Conservation (phyloP, 208 protist genomes). For the Herpetomonas muscarum region DNA sequence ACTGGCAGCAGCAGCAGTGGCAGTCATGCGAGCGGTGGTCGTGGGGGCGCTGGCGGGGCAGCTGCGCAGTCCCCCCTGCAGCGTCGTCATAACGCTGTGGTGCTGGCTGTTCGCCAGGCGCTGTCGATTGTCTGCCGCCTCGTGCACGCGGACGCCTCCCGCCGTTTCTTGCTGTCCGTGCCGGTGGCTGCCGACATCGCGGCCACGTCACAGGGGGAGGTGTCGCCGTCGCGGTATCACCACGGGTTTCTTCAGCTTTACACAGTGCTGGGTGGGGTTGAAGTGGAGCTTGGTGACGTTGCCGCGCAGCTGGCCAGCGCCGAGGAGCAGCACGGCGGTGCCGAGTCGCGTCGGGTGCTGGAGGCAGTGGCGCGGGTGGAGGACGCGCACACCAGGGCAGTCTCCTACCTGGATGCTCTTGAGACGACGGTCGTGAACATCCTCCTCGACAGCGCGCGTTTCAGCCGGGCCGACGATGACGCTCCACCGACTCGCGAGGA, state of each 20-base stretch:
- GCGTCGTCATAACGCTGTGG: constrained; percentile 15
- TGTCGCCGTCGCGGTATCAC: not conserved
- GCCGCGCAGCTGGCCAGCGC: not conserved
- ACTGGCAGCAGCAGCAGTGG: not conserved
- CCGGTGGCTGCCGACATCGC: not conserved
- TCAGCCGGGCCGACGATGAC: not conserved
- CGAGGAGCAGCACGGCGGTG: not conserved
- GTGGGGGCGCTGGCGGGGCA: too few species aligned
- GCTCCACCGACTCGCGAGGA: constrained; percentile 14
- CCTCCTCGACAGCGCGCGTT: constrained; percentile 9
- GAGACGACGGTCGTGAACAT: constrained; percentile 34
- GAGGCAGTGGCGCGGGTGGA: not conserved
- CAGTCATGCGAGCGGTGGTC: too few species aligned
- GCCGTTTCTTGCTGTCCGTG: constrained; percentile 23
- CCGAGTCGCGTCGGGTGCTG: not conserved
- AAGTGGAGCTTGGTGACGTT: constrained; percentile 39
- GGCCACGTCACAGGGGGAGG: not conserved
- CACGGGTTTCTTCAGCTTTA: constrained; percentile 23
- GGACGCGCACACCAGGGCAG: not conserved
- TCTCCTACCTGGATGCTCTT: constrained; percentile 20
- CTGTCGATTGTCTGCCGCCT: constrained; percentile 55
- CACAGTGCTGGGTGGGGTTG: constrained; percentile 27
- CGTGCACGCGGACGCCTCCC: constrained; percentile 30
- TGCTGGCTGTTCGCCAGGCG: constrained; percentile 31
- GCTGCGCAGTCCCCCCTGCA: not conserved